Evolutionary conservation across 495 filamentous ascomycete species (phyloP), one percentile per base, ranked within the genome.

Genomic region (Neohortaea acidophila): DNA sequence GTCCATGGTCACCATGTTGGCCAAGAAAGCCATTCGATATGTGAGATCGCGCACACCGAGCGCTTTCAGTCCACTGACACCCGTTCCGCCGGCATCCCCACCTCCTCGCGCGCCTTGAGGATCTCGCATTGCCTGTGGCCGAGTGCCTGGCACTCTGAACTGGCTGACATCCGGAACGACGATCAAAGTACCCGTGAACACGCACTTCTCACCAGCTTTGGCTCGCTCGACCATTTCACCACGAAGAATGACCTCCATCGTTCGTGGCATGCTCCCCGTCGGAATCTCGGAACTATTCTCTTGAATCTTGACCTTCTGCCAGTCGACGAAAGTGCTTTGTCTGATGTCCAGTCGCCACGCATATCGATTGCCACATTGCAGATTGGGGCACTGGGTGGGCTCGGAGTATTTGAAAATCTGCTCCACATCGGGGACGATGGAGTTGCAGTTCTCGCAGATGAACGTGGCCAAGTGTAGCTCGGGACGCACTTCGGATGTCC

Each of bases 211-310:
- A 43, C 89, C 89, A 19, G 89, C 91, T 60, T 94, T 96, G 15
- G 85, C 83, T 23, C 89, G 75, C 50, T 97, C 89, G 2, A 99
- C 89, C 62, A 96, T 92, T 60, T 99, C 89, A 42, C 91, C 91
- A 43, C 91, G 74, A n/a, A 99, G 62, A 48, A 99, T 94, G 17
- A 99, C 75, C 50, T 99, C 89, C 75, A 99, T 84, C 3, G 89
- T 99, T 28, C 89, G 73, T 2, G 89, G 89, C 89, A 99, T 99
- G 59, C 84, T 94, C 27, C 89, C 89, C 1, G 89, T 99, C 0
- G 89, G 89, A 33, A 99, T 99, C 58, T 99, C 89, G 13, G 85
- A 86, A 36, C 83, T 89, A 56, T 94, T 96, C 61, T 99, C 89
- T 58, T 99, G 89, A 21, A 96, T 79, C 36, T 91, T 76, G 17